A percentile compares a stretch with the other conserved stretches of the same genome.
Conservation (phyloP, 78 protist genomes). For the Dictyostelium purpureum region DNA sequence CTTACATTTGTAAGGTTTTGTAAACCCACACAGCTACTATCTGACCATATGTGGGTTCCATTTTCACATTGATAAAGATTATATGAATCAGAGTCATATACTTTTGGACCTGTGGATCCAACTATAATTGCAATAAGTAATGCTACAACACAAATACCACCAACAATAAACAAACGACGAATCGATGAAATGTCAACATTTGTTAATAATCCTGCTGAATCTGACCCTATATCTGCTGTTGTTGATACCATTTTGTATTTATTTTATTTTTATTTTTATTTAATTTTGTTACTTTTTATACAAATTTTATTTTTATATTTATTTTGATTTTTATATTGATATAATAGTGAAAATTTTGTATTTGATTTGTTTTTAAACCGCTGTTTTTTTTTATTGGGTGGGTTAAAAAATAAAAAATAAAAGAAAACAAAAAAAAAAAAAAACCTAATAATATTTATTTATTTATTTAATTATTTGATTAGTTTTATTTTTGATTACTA, state of each 20-base stretch:
- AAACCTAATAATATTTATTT: no score
- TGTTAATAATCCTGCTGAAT: constrained; percentile 3
- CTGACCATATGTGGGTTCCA: constrained; percentile 7
- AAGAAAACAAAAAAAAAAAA: no score
- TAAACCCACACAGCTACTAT: background rate
- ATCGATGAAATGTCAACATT: constrained; percentile 34
- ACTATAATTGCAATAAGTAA: constrained; percentile 50
- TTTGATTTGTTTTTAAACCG: background rate
- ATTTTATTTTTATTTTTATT: background rate
- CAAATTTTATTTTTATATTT: no score
- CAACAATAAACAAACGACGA: constrained; percentile 23
- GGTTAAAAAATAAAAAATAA: no score
- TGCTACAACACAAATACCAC: background rate
- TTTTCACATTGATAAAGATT: constrained; percentile 36
- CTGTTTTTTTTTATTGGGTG: background rate
- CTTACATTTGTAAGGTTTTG: no score
- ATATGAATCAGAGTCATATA: background rate
- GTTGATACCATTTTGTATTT: background rate
- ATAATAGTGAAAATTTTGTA: background rate
- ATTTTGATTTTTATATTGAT: no score
- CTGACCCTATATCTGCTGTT: constrained; percentile 11
- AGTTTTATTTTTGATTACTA: no score
- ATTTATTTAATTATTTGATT: no score
- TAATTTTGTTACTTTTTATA: background rate
- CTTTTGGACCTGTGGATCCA: constrained; percentile 62